Base-by-base conservation (phyloP, 139 green algal genomes). In the Chlorella sorokiniana region DNA sequence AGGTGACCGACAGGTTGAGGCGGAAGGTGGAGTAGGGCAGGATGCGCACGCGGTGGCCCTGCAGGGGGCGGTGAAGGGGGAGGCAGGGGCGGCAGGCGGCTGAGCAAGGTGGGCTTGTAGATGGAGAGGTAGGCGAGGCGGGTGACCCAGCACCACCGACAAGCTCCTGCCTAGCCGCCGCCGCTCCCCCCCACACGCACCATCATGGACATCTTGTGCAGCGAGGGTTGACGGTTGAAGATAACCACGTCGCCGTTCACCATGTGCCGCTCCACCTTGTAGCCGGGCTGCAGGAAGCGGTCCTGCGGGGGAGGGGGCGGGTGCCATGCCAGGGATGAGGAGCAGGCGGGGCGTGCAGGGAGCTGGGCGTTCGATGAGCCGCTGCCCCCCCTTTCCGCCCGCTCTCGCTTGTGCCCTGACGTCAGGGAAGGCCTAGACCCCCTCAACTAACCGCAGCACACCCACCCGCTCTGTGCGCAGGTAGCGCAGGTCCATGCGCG, bases 121-220 rank as follows among this genome's bases (percentile, higher is more conserved):
- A n/a, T n/a, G n/a, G n/a, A n/a, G n/a, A n/a, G n/a, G n/a, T n/a
- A n/a, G n/a, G n/a, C n/a, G n/a, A n/a, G n/a, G n/a, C n/a, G n/a
- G 14, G 16, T 27, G 4, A 45, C 63, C 25, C 23, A 27, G 4
- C 7, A 45, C 1, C 31, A 8, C 5, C 31, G 9, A 14, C 63
- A 70, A 27, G 14, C 10, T 18, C 7, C 23, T 29, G 11, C 64
- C 33, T 35, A n/a, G 6, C 35, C 64, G 18, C n/a, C 41, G 4
- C 25, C 41, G 9, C 69, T 4, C 41, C 14, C 16, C 25, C 10
- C 25, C 69, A 41, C 69, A 35, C 69, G 10, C 78, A 92, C 91
- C 97, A 99, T 99, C 95, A 99, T 99, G 61, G 94, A 98, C 97
- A 99, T 99, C 90, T 99, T 99, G 91, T 99, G 97, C 84, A 99